These are phyloP conservation scores for Alliaria petiolata DNA, from an alignment of 345 rosid species.

Conservation along the genomic window DNA sequence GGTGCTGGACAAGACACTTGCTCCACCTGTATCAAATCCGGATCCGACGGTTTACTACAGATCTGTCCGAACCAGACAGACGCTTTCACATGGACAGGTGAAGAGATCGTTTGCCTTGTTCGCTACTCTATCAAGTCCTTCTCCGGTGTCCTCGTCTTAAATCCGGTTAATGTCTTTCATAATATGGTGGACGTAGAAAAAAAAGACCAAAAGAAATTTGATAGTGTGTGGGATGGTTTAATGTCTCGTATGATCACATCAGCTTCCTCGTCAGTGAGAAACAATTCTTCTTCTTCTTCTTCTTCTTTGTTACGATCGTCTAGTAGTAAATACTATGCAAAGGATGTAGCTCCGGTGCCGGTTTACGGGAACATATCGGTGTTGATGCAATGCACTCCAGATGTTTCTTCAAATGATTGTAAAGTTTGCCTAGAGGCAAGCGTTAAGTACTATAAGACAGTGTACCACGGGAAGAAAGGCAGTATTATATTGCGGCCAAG, in stretches of 20 bases:
- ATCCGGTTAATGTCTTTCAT: background rate
- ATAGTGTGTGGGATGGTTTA: conserved; percentile 8
- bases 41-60: background rate
- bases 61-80: conserved; percentile 32
- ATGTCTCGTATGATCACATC: background rate
- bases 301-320: conserved; percentile 1
- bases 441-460: background rate
- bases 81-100: conserved; percentile 32
- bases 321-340: conserved; percentile 1
- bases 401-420: conserved; percentile 12
- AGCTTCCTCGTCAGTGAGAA: background rate
- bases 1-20: conserved; percentile 12
- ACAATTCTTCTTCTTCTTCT: conserved; percentile 10
- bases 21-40: conserved; percentile 19
- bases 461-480: background rate
- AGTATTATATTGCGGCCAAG: background rate
- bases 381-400: conserved; percentile 30
- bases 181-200: background rate
- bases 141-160: background rate
- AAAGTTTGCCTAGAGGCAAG: background rate
- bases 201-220: background rate
- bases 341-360: background rate
- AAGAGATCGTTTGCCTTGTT: conserved; percentile 27
- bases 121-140: conserved; percentile 40
- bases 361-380: background rate